Evolutionary conservation across 2,329 filamentous ascomycete genomes (phyloP).

Genomic region (Cladophialophora bantiana): DNA sequence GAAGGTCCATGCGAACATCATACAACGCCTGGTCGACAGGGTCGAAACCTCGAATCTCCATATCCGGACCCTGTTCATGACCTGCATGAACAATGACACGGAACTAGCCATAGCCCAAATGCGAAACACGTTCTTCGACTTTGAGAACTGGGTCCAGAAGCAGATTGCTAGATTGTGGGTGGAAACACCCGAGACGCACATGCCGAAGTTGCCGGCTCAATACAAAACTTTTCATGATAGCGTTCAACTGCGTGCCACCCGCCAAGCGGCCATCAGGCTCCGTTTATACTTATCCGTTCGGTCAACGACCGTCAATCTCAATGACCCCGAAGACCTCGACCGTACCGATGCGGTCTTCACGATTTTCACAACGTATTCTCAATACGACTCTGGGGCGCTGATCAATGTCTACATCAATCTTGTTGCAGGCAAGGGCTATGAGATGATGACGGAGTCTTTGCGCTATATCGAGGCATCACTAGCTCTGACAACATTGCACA

Average conservation of each 20-base stretch:
- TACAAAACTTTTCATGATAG: slow-evolving; percentile 15
- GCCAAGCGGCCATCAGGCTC: slow-evolving; percentile 17
- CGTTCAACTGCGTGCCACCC: slow-evolving; percentile 11
- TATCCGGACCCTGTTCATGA: slow-evolving; percentile 23
- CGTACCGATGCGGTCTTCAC: slow-evolving; percentile 21
- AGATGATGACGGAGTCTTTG: not conserved
- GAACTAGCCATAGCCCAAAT: slow-evolving; percentile 24
- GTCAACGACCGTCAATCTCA: slow-evolving; percentile 12
- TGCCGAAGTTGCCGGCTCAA: slow-evolving; percentile 8
- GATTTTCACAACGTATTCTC: slow-evolving; percentile 18
- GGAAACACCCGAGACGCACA: slow-evolving; percentile 2
- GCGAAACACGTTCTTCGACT: slow-evolving; percentile 24
- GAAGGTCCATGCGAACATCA: slow-evolving; percentile 22
- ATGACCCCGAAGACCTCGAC: slow-evolving; percentile 24
- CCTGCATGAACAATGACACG: slow-evolving; percentile 26
- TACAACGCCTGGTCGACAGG: slow-evolving; percentile 23
- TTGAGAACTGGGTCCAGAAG: slow-evolving; percentile 19
- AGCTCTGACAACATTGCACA: slow-evolving; percentile 22
- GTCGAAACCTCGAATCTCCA: slow-evolving; percentile 8
- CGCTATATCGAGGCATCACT: slow-evolving; percentile 19
- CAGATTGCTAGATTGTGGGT: slow-evolving; percentile 24
- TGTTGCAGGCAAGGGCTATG: slow-evolving; percentile 10
- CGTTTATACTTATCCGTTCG: slow-evolving; percentile 19
- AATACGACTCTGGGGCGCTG: slow-evolving; percentile 23
- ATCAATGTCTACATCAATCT: slow-evolving; percentile 23